phyloP scores from a whole-genome alignment of 148 eudicot species.

The Fagopyrum esculentum region DNA sequence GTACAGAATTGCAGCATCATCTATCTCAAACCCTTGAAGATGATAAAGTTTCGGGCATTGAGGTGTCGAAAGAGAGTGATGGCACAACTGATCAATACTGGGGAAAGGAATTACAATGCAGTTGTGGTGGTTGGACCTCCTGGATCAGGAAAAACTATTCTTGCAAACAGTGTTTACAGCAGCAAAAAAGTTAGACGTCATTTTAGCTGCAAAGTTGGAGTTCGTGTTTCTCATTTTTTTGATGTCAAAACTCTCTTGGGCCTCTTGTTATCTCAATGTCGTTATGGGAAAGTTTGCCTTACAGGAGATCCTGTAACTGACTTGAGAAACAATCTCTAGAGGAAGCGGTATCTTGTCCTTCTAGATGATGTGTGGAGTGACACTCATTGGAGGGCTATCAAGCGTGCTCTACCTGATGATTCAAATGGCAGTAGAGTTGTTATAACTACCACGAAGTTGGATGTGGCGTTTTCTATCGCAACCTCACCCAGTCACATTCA shows the following conservation, averaged over 20 bases:
- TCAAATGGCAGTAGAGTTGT: slow-evolving; percentile 1
- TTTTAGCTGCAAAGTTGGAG: neutral
- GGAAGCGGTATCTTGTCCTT: neutral
- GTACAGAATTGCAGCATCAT: neutral
- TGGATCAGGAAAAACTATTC: neutral
- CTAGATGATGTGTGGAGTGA: slow-evolving; percentile 9
- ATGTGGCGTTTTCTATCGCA: neutral
- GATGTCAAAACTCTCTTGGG: neutral
- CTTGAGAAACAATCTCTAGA: neutral
- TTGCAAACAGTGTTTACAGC: neutral
- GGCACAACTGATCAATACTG: neutral
- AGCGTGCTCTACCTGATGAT: neutral
- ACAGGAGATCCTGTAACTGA: neutral
- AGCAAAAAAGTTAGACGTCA: neutral
- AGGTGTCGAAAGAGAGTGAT: neutral
- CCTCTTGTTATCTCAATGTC: neutral
- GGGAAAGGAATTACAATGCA: neutral
- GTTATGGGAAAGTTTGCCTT: neutral
- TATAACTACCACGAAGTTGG: neutral
- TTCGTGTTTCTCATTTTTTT: neutral
- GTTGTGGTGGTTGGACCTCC: slow-evolving; percentile 3
- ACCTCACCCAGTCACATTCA: neutral
- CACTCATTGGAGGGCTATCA: neutral
- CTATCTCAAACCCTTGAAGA: neutral
- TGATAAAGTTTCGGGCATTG: neutral